These are phyloP conservation scores for Didymella pinodella DNA, from an alignment of 2,329 filamentous ascomycete genomes.

Conservation along the genomic window DNA sequence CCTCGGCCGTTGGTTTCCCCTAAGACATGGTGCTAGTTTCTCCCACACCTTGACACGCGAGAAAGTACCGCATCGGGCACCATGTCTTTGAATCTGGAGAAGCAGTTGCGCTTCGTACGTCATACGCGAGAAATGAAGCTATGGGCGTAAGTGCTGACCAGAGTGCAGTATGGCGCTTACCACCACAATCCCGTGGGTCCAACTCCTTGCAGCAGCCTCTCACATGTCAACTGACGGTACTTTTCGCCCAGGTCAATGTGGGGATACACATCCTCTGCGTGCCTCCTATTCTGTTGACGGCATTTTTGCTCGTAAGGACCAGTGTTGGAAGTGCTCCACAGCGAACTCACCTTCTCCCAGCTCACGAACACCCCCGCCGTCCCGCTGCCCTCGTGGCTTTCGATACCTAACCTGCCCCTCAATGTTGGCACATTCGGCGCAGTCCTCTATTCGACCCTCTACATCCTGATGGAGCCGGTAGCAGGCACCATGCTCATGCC, in stretches of 20 bases:
- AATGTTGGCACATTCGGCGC: constrained; percentile 67
- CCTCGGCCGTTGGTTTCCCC: constrained; percentile 6
- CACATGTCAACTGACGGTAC: constrained; percentile 36
- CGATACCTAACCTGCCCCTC: constrained; percentile 64
- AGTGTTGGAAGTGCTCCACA: neutral
- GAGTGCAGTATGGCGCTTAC: constrained; percentile 78
- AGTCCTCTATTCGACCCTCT: constrained; percentile 76
- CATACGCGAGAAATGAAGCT: constrained; percentile 14
- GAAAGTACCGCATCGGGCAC: constrained; percentile 41
- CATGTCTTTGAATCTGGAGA: constrained; percentile 76
- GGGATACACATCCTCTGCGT: constrained; percentile 83
- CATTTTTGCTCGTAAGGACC: constrained; percentile 72
- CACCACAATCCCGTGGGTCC: constrained; percentile 72
- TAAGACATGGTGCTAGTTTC: constrained; percentile 44
- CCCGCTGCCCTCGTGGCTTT: constrained; percentile 62
- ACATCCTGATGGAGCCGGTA: constrained; percentile 92
- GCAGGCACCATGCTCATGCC: constrained; percentile 80
- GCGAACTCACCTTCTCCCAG: constrained; percentile 46
- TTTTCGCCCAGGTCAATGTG: constrained; percentile 68
- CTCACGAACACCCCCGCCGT: constrained; percentile 65
- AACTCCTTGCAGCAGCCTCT: constrained; percentile 10
- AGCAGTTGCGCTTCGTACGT: constrained; percentile 81
- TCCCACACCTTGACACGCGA: constrained; percentile 37
- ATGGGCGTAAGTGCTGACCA: constrained; percentile 23
- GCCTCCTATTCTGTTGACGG: constrained; percentile 75